Percentiles rank a stretch among this genome's conserved stretches.
Evolutionary conservation across 257 asterid genomes (phyloP).

Genomic region (Solanum arcanum): DNA sequence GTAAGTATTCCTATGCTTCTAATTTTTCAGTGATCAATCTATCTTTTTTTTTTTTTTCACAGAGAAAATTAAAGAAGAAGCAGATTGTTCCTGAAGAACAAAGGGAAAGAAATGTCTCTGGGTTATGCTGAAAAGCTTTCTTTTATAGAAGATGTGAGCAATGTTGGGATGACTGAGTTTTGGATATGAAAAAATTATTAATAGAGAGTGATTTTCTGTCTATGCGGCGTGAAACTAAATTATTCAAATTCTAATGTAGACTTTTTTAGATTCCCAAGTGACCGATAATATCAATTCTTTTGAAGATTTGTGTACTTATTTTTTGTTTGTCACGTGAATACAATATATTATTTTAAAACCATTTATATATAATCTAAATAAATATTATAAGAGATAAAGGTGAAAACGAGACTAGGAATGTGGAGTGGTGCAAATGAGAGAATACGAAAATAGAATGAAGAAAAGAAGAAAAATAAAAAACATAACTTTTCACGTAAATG

Average conservation of each 20-base stretch:
- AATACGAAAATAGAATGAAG: rapidly evolving
- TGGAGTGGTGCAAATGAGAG: neutral
- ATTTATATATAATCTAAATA: too few relatives aligned
- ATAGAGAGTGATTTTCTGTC: too few relatives aligned
- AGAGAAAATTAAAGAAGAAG: neutral
- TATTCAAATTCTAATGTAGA: too few relatives aligned
- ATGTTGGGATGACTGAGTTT: too few relatives aligned
- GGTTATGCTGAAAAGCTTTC: slow-evolving; percentile 95
- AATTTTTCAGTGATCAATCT: neutral
- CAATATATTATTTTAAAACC: too few relatives aligned
- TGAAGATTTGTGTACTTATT: too few relatives aligned
- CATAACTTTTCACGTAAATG: neutral
- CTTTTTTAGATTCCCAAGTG: too few relatives aligned
- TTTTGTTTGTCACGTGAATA: neutral
- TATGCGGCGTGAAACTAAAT: too few relatives aligned
- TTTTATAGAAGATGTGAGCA: slow-evolving; percentile 80
- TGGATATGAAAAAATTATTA: too few relatives aligned
- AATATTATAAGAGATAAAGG: neutral
- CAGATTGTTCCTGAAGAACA: neutral
- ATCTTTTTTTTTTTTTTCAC: neutral
- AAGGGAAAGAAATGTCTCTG: slow-evolving; percentile 47
- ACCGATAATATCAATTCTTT: too few relatives aligned
- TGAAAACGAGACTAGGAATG: neutral
- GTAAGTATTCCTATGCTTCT: neutral
- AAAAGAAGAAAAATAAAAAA: neutral